Conservation (phyloP, 1,284 basidiomycete genomes). For the Austroboletus novae-zelandiae region DNA sequence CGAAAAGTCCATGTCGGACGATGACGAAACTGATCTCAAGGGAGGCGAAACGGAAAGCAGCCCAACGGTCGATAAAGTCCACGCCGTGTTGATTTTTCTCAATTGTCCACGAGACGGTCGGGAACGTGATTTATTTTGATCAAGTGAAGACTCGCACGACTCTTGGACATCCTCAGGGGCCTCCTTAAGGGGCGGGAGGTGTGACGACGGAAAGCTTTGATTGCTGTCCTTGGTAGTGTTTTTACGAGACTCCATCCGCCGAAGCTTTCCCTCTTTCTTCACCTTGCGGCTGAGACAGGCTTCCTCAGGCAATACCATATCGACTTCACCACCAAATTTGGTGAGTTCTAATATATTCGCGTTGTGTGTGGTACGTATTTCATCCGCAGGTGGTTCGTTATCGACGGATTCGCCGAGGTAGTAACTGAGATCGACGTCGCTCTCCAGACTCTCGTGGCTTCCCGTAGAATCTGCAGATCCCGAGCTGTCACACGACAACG, state of each 20-base stretch:
- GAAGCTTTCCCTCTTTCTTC: constrained; percentile 67
- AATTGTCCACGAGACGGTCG: background rate
- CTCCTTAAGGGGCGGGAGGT: background rate
- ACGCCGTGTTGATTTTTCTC: constrained; percentile 1
- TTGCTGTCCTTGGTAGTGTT: constrained; percentile 17
- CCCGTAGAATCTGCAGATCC: constrained; percentile 34
- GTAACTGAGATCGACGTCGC: constrained; percentile 47
- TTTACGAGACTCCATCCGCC: constrained; percentile 54
- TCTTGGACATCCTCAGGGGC: background rate
- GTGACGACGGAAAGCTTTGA: constrained; percentile 3
- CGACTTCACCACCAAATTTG: constrained; percentile 81
- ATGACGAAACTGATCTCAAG: constrained; percentile 8
- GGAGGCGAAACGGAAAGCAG: constrained; percentile 18
- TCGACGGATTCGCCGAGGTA: constrained; percentile 39
- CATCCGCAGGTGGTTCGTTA: constrained; percentile 27
- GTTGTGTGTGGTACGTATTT: constrained; percentile 44
- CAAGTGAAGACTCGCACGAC: background rate
- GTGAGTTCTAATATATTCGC: constrained; percentile 68
- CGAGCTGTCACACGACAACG: no score
- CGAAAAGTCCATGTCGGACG: constrained; percentile 19
- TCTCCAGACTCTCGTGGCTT: constrained; percentile 30
- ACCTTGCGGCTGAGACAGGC: constrained; percentile 58
- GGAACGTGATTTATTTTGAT: background rate
- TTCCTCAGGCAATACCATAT: constrained; percentile 64
- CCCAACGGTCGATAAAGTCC: constrained; percentile 20